Percentiles rank a stretch among this genome's conserved stretches.
Conservation (phyloP, 371 early-diverging fungal species). For the Saksenaea oblongispora region DNA sequence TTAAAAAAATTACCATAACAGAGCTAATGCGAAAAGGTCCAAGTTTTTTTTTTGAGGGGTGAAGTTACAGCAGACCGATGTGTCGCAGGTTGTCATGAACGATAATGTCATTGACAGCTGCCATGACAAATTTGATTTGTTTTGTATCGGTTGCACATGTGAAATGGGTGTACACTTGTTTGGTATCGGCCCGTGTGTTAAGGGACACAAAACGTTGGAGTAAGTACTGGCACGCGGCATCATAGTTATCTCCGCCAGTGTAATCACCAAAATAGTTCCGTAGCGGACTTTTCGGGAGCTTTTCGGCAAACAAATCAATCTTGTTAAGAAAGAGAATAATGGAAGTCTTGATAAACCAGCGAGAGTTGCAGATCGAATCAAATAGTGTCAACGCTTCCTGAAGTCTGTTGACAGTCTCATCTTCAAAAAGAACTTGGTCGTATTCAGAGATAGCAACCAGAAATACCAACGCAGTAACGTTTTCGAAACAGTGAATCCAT, state of each 20-base stretch:
- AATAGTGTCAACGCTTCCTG: constrained; percentile 27
- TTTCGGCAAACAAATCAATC: constrained; percentile 30
- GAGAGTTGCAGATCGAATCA: constrained; percentile 31
- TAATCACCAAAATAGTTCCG: constrained; percentile 27
- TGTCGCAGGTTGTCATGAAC: constrained; percentile 63
- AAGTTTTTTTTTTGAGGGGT: not conserved
- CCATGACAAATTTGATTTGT: constrained; percentile 71
- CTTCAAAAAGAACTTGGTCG: constrained; percentile 26
- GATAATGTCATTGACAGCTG: constrained; percentile 73
- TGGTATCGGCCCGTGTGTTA: constrained; percentile 40
- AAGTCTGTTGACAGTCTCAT: constrained; percentile 23
- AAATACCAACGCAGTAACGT: constrained; percentile 91
- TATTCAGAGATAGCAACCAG: constrained; percentile 57
- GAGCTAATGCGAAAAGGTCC: not conserved
- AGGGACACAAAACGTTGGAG: constrained; percentile 46
- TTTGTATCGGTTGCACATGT: constrained; percentile 68
- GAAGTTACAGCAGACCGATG: constrained; percentile 58
- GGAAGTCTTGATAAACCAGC: constrained; percentile 26
- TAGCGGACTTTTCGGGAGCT: constrained; percentile 19
- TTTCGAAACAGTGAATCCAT: constrained; percentile 93
- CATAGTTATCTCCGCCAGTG: constrained; percentile 59
- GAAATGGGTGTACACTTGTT: constrained; percentile 55
- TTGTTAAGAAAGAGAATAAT: constrained; percentile 27
- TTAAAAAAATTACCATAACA: no score
- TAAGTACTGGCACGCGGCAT: constrained; percentile 55